Base-by-base conservation (phyloP, 2,329 filamentous ascomycete genomes). In the Tolypocladium sp. region DNA sequence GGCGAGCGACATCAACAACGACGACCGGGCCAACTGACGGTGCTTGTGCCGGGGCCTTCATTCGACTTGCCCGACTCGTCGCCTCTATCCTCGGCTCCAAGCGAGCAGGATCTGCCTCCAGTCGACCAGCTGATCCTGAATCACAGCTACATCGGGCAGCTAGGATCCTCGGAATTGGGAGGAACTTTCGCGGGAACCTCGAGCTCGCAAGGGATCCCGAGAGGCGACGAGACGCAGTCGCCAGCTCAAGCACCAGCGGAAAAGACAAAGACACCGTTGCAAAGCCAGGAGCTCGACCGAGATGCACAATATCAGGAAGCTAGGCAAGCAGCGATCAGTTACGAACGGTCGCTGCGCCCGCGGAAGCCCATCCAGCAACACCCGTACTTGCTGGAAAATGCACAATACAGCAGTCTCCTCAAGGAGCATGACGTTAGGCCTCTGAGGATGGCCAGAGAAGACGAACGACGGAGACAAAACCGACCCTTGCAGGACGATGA, bases 281-380 rank as follows among this genome's bases (percentile, higher is more conserved):
- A 37, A 20, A 55, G 13, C 33, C n/a, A n/a, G 20, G 40, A n/a
- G 8, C n/a, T n/a, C 15, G 35, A 35, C 25, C 33, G 17, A 57
- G 46, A 46, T 27, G 30, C 20, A 55, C 7, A 59, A 9, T 57
- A 59, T 15, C 59, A 61, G 54, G 63, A 64, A 44, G 65, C 64
- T 22, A 62, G 60, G 38, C 69, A 69, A 58, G 61, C 64, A 15
- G 65, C 69, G 7, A 65, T 74, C 35, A 72, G 70, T 15, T 70
- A 75, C 53, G 75, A 77, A 61, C 77, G 82, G 40, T 82, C 79
- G 4, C 70, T 86, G n/a, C 77, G 83, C 8, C 81, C 82, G 1
- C 77, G 83, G 25, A 86, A 85, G 61, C 82, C 82, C 1, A 85
- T 85, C 8, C 83, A 86, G 65, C 75, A 85, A 64, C 82, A 84